These are phyloP conservation scores for Cardamine occulta DNA, from an alignment of 345 rosid genomes.

Conservation along the genomic window DNA sequence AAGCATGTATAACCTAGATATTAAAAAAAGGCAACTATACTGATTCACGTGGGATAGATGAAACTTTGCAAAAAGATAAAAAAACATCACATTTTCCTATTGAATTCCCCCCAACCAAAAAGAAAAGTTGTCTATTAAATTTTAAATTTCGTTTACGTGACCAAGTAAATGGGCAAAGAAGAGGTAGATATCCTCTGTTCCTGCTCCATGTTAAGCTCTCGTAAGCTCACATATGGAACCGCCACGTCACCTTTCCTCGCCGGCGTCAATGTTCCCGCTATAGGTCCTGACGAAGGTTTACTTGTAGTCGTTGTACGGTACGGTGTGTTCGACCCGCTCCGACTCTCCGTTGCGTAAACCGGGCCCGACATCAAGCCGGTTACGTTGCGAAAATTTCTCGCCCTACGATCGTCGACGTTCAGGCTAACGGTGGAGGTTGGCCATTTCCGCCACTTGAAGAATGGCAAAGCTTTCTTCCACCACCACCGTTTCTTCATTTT, in stretches of 20 bases:
- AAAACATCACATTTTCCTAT: slow-evolving; percentile 20
- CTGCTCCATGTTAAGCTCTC: slow-evolving; percentile 75
- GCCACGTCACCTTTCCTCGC: slow-evolving; percentile 51
- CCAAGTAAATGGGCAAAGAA: slow-evolving; percentile 65
- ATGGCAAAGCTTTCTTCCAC: slow-evolving; percentile 80
- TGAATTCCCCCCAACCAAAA: neutral
- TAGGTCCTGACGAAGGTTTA: slow-evolving; percentile 66
- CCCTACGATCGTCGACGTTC: slow-evolving; percentile 45
- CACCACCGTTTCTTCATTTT: slow-evolving; percentile 68
- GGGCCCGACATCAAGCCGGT: slow-evolving; percentile 59
- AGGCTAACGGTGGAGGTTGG: slow-evolving; percentile 24
- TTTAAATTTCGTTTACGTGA: slow-evolving; percentile 45
- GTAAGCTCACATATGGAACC: slow-evolving; percentile 71
- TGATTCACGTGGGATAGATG: slow-evolving; percentile 35
- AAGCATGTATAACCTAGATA: neutral
- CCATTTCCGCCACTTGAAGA: slow-evolving; percentile 71
- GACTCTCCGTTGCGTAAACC: slow-evolving; percentile 73
- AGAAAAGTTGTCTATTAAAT: neutral
- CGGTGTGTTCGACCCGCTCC: slow-evolving; percentile 69
- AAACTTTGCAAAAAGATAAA: slow-evolving; percentile 19
- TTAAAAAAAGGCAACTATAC: neutral
- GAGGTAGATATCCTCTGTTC: slow-evolving; percentile 64
- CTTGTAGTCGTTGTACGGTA: slow-evolving; percentile 50
- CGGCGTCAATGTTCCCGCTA: slow-evolving; percentile 66
- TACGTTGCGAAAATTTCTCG: slow-evolving; percentile 48